Evolutionary conservation across 148 eudicot genomes (phyloP).

Genomic region (Vaccinium macrocarpon): DNA sequence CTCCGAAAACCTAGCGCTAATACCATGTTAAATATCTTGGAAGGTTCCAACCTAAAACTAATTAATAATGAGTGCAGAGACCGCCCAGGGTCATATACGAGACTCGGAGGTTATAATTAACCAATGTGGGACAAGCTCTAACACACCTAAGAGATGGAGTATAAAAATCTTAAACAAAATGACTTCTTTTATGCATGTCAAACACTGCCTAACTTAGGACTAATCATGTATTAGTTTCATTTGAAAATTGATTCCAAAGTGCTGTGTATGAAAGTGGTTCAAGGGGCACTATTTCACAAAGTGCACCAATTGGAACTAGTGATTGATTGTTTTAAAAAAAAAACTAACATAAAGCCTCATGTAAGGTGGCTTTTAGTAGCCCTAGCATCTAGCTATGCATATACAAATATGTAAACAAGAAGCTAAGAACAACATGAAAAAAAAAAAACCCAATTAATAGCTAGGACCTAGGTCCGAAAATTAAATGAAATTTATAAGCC

Average conservation of each 20-base stretch:
- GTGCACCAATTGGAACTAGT: not conserved
- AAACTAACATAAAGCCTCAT: not conserved
- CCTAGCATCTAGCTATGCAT: not conserved
- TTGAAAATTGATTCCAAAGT: not conserved
- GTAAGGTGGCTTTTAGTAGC: not conserved
- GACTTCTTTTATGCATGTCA: no score
- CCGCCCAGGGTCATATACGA: no score
- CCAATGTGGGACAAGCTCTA: no score
- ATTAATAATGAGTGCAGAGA: no score
- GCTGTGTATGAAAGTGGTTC: no score
- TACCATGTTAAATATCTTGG: no score
- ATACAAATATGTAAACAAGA: not conserved
- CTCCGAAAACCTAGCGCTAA: no score
- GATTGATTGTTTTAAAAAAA: not conserved
- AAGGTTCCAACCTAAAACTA: no score
- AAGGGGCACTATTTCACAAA: not conserved
- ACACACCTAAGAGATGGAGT: no score
- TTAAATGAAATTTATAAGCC: not conserved
- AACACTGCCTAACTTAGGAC: not conserved
- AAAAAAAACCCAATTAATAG: not conserved
- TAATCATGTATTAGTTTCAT: not conserved
- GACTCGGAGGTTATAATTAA: no score
- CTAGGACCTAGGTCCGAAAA: not conserved
- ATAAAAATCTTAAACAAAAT: no score
- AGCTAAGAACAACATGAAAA: not conserved